These are phyloP conservation scores for Daldinia grandis DNA, from an alignment of 495 filamentous ascomycete species.

Conservation along the genomic window DNA sequence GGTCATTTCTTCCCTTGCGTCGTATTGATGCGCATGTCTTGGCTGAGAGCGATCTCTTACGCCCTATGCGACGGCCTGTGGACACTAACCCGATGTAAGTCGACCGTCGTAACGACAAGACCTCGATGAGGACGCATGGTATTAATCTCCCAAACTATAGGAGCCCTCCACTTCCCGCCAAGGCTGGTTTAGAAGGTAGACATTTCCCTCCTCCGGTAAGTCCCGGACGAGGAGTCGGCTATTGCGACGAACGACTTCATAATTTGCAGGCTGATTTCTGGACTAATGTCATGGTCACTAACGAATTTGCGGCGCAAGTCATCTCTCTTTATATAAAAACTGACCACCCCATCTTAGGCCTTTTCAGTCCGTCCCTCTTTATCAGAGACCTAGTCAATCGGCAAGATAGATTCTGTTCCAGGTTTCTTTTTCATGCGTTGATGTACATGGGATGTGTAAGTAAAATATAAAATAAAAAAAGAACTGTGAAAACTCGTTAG, in stretches of 20 bases:
- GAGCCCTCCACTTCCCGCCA: not conserved
- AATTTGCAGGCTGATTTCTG: slow-evolving; percentile 31
- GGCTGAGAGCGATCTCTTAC: slow-evolving; percentile 23
- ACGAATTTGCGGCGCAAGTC: slow-evolving; percentile 31
- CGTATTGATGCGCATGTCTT: slow-evolving; percentile 12
- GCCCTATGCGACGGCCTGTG: not conserved
- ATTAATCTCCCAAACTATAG: not conserved
- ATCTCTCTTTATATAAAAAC: slow-evolving; percentile 43
- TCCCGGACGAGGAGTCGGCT: slow-evolving; percentile 7
- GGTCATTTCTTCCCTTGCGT: slow-evolving; percentile 9
- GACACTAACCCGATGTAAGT: not conserved
- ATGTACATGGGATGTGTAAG: slow-evolving; percentile 42
- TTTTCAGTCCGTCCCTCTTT: slow-evolving; percentile 36
- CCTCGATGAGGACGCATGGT: too few species aligned
- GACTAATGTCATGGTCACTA: slow-evolving; percentile 27
- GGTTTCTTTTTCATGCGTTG: slow-evolving; percentile 39
- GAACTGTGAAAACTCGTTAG: too few species aligned
- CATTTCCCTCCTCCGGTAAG: slow-evolving; percentile 17
- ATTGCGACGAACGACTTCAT: slow-evolving; percentile 40
- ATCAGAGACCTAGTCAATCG: slow-evolving; percentile 35
- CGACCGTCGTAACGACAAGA: not conserved
- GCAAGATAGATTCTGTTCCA: slow-evolving; percentile 32
- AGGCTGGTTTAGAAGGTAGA: not conserved
- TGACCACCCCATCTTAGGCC: slow-evolving; percentile 40
- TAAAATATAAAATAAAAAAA: too few species aligned